These are phyloP conservation scores for Tremellales sp. DNA, from an alignment of 1,284 basidiomycete species.

Conservation along the genomic window DNA sequence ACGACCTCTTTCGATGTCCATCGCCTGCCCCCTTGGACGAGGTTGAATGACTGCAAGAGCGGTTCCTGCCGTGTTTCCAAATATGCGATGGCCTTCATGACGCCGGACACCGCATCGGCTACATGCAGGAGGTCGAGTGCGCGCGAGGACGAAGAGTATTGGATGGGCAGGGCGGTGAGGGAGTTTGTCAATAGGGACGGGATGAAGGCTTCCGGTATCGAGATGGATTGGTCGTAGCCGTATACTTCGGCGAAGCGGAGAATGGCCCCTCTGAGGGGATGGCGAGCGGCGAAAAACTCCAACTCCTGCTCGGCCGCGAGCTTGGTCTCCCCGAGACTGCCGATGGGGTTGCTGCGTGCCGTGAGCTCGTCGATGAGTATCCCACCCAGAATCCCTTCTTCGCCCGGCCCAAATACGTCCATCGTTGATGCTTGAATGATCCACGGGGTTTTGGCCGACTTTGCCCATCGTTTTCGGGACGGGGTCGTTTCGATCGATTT, in stretches of 20 bases:
- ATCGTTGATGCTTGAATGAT: constrained; percentile 38
- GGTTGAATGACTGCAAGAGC: constrained; percentile 2
- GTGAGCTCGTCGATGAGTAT: too few relatives aligned
- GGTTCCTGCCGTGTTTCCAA: constrained; percentile 4
- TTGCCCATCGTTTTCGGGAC: too few relatives aligned
- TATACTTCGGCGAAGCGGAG: constrained; percentile 44
- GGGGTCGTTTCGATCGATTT: too few relatives aligned
- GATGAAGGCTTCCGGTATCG: constrained; percentile 37
- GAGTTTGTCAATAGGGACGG: constrained; percentile 38
- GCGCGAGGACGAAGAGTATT: constrained; percentile 34
- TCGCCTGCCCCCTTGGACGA: not conserved
- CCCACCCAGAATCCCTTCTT: constrained; percentile 14
- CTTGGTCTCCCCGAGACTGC: constrained; percentile 38
- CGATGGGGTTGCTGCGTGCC: constrained; percentile 18
- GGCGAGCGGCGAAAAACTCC: constrained; percentile 6
- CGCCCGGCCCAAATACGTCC: constrained; percentile 35
- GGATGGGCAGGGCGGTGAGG: constrained; percentile 39
- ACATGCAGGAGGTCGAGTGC: constrained; percentile 40
- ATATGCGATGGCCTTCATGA: constrained; percentile 21
- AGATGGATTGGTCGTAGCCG: constrained; percentile 27
- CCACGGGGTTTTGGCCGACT: constrained; percentile 33
- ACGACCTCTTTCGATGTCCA: not conserved
- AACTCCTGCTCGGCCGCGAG: constrained; percentile 31
- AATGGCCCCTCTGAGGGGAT: constrained; percentile 17
- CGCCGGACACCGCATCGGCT: constrained; percentile 36